These are phyloP conservation scores for Tilletia indica DNA, from an alignment of 1,284 basidiomycete genomes.

Conservation along the genomic window DNA sequence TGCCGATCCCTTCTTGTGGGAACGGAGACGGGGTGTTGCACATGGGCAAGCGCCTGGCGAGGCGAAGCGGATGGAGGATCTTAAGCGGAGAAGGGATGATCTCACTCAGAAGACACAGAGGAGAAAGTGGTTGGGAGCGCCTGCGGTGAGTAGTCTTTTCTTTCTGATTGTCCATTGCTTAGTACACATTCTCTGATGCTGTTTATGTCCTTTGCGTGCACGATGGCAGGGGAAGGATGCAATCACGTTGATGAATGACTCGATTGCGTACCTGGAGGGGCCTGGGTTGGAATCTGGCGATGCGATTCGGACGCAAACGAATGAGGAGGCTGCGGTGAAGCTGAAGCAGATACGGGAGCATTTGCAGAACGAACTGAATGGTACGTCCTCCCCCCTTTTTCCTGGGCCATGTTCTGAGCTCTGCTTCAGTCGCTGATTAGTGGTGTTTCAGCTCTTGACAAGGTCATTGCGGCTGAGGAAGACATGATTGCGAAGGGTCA, in stretches of 20 bases:
- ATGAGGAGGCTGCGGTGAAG: conserved; percentile 7
- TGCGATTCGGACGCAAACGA: conserved; percentile 5
- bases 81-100: background rate
- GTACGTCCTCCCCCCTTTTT: background rate
- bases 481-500: background rate
- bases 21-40: background rate
- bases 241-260: conserved; percentile 4
- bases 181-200: background rate
- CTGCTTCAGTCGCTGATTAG: background rate
- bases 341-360: conserved; percentile 3
- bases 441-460: background rate
- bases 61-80: background rate
- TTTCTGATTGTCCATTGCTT: too few species aligned
- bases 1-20: conserved; percentile 13
- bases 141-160: background rate
- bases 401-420: background rate
- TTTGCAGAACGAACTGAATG: background rate
- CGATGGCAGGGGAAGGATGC: conserved; percentile 3
- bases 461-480: background rate
- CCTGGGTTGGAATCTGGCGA: background rate
- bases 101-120: background rate
- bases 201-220: background rate
- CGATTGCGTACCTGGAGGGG: conserved; percentile 6
- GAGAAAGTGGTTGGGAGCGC: conserved; percentile 2
- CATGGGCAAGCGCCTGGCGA: background rate